Base-by-base conservation (phyloP, 148 eudicot genomes). In the Heliamphora exappendiculata region DNA sequence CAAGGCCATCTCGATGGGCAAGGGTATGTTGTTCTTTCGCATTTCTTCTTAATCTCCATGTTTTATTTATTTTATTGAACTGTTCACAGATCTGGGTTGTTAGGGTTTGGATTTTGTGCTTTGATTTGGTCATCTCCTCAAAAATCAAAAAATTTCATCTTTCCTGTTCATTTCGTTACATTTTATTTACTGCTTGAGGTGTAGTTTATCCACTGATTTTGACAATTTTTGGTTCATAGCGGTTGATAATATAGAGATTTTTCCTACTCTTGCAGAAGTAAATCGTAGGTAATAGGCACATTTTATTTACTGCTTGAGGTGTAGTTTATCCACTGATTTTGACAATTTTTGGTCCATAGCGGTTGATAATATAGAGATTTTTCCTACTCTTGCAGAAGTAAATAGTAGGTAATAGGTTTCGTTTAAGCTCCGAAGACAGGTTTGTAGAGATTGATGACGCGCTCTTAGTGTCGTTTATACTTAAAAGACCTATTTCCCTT, bases 1-100 rank as follows among this genome's bases (percentile, higher is more conserved):
- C 88, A 85, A 76, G 86, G 83, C 14, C 84, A 72, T 75, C 87
- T 86, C 20, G 91, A 89, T 37, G 88, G 85, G 34, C 86, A 91
- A 79, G 87, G 95, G 91, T 88, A 64, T 51, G 29, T 54, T 44
- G 11, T 24, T n/a, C 29, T 8, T 11, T 67, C 49, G 9, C 7
- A n/a, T 67, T 65, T 17, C 16, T 12, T 12, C 36, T 63, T 12
- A 33, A 3, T 63, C 36, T 22, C 67, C 53, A 26, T 60, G 37
- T 4, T 29, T 60, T 39, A 39, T 17, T 58, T 58, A 22, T 58
- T 45, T 28, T 47, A 5, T 12, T 44, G 1, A 1, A 24, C 26
- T 70, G 0, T 53, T 71, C 3, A 17, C 41, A 71, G 33, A 20
- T 51, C 73, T 69, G 50, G 51, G 72, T 12, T 28, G 22, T 41